Evolutionary conservation across 2,329 filamentous ascomycete genomes (phyloP).

Genomic region (Phaeosphaeriaceae sp.): DNA sequence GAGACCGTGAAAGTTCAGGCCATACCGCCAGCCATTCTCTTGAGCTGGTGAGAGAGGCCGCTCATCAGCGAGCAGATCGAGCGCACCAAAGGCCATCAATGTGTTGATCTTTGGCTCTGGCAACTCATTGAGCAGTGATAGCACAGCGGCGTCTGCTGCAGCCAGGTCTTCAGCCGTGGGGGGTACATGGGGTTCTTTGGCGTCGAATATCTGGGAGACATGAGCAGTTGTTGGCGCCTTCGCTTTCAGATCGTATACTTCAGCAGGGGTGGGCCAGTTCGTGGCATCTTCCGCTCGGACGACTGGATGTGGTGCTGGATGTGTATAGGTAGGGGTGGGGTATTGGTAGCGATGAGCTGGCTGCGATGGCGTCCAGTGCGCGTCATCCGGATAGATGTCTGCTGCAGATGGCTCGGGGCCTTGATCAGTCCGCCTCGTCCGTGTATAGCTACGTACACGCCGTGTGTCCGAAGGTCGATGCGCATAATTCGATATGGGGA

Average conservation of each 20-base stretch:
- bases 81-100: slow-evolving; percentile 7
- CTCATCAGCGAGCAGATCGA: slow-evolving; percentile 13
- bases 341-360: neutral
- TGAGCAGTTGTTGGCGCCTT: neutral
- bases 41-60: slow-evolving; percentile 26
- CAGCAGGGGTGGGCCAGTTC: slow-evolving; percentile 26
- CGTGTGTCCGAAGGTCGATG: slow-evolving; percentile 6
- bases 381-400: slow-evolving; percentile 43
- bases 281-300: slow-evolving; percentile 4
- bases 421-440: slow-evolving; percentile 35
- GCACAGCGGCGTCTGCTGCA: slow-evolving; percentile 18
- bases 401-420: slow-evolving; percentile 38
- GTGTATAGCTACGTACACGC: slow-evolving; percentile 14
- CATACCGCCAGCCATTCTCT: slow-evolving; percentile 22
- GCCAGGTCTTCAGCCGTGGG: slow-evolving; percentile 17
- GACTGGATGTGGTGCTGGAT: neutral
- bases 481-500: slow-evolving; percentile 3
- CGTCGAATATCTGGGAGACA: neutral
- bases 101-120: slow-evolving; percentile 11
- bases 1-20: slow-evolving; percentile 20
- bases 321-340: neutral
- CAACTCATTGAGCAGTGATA: slow-evolving; percentile 13
- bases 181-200: neutral
- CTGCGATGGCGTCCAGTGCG: slow-evolving; percentile 9
- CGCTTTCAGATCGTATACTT: slow-evolving; percentile 12